Evolutionary conservation across 495 filamentous ascomycete genomes (phyloP).

Genomic region (Annulohypoxylon moriforme): DNA sequence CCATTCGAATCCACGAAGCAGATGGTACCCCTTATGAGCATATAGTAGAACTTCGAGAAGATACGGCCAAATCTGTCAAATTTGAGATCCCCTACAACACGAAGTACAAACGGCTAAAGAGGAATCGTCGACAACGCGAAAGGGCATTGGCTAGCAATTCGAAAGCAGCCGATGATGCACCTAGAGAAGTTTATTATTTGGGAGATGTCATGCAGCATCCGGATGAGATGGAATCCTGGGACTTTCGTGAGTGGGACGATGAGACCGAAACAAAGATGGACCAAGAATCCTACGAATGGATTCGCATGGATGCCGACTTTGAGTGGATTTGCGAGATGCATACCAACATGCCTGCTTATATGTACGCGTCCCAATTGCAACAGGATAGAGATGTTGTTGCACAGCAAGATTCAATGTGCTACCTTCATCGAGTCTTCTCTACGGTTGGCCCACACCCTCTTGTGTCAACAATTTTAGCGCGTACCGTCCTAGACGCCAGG

Average conservation of each 20-base stretch:
- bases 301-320: slow-evolving; percentile 96
- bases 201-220: slow-evolving; percentile 88
- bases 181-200: slow-evolving; percentile 92
- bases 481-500: slow-evolving; percentile 88
- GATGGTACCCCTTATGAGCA: slow-evolving; percentile 99
- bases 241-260: slow-evolving; percentile 84
- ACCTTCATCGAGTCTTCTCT: slow-evolving; percentile 48
- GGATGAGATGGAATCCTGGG: slow-evolving; percentile 86
- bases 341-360: slow-evolving; percentile 87
- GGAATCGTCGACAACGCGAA: slow-evolving; percentile 88
- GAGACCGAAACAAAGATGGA: slow-evolving; percentile 91
- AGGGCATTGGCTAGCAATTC: slow-evolving; percentile 67
- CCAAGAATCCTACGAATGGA: slow-evolving; percentile 97
- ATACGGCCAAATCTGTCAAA: slow-evolving; percentile 66
- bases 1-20: slow-evolving; percentile 96
- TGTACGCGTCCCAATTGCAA: slow-evolving; percentile 97
- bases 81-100: slow-evolving; percentile 99
- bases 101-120: slow-evolving; percentile 97
- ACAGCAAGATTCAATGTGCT: slow-evolving; percentile 79
- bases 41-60: slow-evolving; percentile 93
- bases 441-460: slow-evolving; percentile 69
- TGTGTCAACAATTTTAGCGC: slow-evolving; percentile 83
- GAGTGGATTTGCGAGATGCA: slow-evolving; percentile 89
- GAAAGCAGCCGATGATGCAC: slow-evolving; percentile 74
- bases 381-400: slow-evolving; percentile 97